Evolutionary conservation across 164 flowering plant genomes (phyloP).

Genomic region (Nymphaea colorata): DNA sequence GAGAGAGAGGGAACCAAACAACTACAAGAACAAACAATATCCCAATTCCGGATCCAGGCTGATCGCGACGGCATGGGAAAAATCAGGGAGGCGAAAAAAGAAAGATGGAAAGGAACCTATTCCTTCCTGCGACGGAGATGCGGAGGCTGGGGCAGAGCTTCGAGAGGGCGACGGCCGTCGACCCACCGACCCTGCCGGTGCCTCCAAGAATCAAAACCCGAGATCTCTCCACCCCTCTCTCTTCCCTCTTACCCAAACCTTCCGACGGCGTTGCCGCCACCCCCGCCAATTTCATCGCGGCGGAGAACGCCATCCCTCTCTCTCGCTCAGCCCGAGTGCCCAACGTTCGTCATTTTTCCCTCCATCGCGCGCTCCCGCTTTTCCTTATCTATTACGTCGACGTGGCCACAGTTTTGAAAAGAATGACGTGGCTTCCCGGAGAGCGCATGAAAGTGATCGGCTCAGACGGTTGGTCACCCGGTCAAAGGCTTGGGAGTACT

Average conservation of each 20-base stretch:
- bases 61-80: background rate
- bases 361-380: too few relatives aligned
- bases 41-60: too few relatives aligned
- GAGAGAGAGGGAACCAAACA: too few relatives aligned
- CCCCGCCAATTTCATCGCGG: slow-evolving; percentile 17
- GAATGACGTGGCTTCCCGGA: too few relatives aligned
- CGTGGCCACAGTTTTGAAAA: too few relatives aligned
- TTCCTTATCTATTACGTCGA: too few relatives aligned
- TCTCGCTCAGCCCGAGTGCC: background rate
- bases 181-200: slow-evolving; percentile 94
- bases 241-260: slow-evolving; percentile 3
- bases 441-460: background rate
- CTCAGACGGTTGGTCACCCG: too few relatives aligned
- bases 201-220: slow-evolving; percentile 78
- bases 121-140: slow-evolving; percentile 60
- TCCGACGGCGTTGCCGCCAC: background rate
- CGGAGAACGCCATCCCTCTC: slow-evolving; percentile 2
- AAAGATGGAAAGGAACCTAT: slow-evolving; percentile 31
- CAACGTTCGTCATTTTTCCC: background rate
- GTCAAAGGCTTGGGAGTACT: too few relatives aligned
- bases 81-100: background rate
- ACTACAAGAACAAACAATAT: too few relatives aligned
- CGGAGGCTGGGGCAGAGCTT: slow-evolving; percentile 57
- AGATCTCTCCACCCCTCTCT: slow-evolving; percentile 15
- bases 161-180: slow-evolving; percentile 79